Conservation (phyloP, 306 rosid species). For the Prunus davidiana region DNA sequence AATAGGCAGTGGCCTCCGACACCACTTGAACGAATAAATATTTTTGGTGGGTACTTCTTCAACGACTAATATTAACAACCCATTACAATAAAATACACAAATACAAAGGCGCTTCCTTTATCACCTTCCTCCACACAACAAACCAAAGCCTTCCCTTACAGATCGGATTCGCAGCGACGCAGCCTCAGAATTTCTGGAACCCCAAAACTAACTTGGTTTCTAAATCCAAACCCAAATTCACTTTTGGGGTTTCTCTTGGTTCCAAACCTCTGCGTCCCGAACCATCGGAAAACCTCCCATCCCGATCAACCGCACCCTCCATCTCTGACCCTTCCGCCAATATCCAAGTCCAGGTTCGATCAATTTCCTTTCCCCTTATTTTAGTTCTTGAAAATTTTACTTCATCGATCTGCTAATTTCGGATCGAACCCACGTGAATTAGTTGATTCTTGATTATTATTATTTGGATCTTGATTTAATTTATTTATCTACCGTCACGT, state of each 20-base stretch:
- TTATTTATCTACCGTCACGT: background rate
- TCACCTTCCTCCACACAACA: background rate
- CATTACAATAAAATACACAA: background rate
- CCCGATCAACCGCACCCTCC: slow-evolving; percentile 1
- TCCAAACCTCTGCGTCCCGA: background rate
- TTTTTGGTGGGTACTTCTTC: background rate
- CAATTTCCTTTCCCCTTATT: background rate
- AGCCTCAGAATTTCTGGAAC: background rate
- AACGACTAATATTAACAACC: background rate
- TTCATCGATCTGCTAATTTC: slow-evolving; percentile 30
- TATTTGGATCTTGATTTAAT: background rate
- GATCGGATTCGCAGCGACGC: background rate
- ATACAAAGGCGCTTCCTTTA: background rate
- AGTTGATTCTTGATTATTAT: background rate
- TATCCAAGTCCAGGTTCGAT: slow-evolving; percentile 34
- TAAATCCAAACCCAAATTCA: background rate
- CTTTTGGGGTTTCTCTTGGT: background rate
- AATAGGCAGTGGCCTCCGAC: no score
- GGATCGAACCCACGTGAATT: slow-evolving; percentile 16
- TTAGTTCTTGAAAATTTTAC: background rate
- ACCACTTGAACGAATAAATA: background rate
- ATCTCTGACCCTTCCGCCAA: background rate
- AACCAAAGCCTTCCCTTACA: background rate
- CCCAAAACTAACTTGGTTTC: background rate
- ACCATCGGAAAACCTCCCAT: background rate